Evolutionary conservation across 164 flowering plant genomes (phyloP).

Genomic region (Aristolochia contorta): DNA sequence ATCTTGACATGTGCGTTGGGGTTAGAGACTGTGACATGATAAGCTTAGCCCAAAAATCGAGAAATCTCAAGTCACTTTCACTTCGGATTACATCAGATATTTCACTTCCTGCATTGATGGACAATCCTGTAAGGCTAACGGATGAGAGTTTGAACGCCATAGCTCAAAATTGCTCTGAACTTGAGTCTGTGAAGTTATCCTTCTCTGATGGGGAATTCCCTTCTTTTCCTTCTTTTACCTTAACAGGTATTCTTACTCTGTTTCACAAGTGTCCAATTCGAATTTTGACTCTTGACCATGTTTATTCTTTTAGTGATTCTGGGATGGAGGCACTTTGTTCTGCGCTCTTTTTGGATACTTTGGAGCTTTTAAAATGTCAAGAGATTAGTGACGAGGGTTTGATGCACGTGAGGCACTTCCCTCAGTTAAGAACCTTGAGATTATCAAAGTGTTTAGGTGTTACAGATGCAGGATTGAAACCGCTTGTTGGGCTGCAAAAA

Average conservation of each 20-base stretch:
- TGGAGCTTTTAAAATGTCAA: slow-evolving; percentile 72
- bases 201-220: slow-evolving; percentile 78
- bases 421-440: slow-evolving; percentile 28
- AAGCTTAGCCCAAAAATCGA: slow-evolving; percentile 43
- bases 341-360: slow-evolving; percentile 41
- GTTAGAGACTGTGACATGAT: slow-evolving; percentile 60
- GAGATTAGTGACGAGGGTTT: slow-evolving; percentile 72
- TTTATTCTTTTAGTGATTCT: slow-evolving; percentile 52
- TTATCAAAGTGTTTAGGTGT: slow-evolving; percentile 62
- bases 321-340: slow-evolving; percentile 80
- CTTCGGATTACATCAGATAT: slow-evolving; percentile 62
- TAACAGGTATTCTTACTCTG: slow-evolving; percentile 42
- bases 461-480: slow-evolving; percentile 60
- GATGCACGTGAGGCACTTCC: slow-evolving; percentile 47
- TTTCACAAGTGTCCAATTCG: slow-evolving; percentile 53
- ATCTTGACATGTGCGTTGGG: slow-evolving; percentile 75
- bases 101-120: slow-evolving; percentile 40
- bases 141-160: slow-evolving; percentile 61
- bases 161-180: slow-evolving; percentile 51
- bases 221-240: slow-evolving; percentile 51
- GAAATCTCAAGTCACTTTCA: slow-evolving; percentile 49
- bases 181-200: slow-evolving; percentile 57
- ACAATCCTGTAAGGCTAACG: slow-evolving; percentile 47
- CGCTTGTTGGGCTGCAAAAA: slow-evolving; percentile 47
- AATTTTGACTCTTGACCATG: slow-evolving; percentile 55